Evolutionary conservation across 139 green algal genomes (phyloP), one percentile per base, ranked within the genome.

Genomic region (Tetradesmus lagerheimii): DNA sequence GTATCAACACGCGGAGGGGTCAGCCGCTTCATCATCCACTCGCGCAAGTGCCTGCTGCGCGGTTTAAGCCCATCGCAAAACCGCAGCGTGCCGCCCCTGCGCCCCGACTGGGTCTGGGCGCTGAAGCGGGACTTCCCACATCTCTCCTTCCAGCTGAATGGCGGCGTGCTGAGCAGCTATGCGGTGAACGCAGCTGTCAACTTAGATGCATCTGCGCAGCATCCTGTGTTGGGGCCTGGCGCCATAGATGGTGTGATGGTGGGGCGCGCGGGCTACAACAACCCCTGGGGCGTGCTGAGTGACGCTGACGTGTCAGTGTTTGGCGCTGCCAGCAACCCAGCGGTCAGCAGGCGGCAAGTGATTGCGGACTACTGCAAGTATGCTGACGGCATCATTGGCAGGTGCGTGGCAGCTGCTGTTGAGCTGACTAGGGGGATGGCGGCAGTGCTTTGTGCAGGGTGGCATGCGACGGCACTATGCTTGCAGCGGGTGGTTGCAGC

Each of bases 1-100:
- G 97, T 99, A 20, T 96, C 96, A 5, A 89, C 91, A 66, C 45
- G 90, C 27, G 95, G 94, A 18, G 75, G 89, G 8, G 93, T 97
- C 18, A 35, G 37, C 27, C 98, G 99, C 93, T 99, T 99, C 87
- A 94, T 99, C 82, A 93, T 99, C 11, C 98, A 99, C 89, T 94
- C 97, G 12, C 95, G 98, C 85, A 99, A 99, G 93, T 98, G 96
- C 90, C 93, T 99, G 35, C 96, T 99, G 8, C 96, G 96, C 23
- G 98, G 97, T 25, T 93, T 99, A 11, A 97, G 92, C 66, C 97
- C 98, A 0, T 89, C 95, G 86, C 95, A 99, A 92, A 99, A 99
- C 92, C 95, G 98, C 87, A 97, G 95, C 20, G 90, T 99, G 0
- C 97, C 97, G 1, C 97, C 97, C 4, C 93, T 99, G 66, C 94